A percentile compares a stretch with the other conserved stretches of the same genome.
These are phyloP conservation scores for Talaromyces albobiverticillius DNA, from an alignment of 2,329 filamentous ascomycete genomes.

Conservation along the genomic window DNA sequence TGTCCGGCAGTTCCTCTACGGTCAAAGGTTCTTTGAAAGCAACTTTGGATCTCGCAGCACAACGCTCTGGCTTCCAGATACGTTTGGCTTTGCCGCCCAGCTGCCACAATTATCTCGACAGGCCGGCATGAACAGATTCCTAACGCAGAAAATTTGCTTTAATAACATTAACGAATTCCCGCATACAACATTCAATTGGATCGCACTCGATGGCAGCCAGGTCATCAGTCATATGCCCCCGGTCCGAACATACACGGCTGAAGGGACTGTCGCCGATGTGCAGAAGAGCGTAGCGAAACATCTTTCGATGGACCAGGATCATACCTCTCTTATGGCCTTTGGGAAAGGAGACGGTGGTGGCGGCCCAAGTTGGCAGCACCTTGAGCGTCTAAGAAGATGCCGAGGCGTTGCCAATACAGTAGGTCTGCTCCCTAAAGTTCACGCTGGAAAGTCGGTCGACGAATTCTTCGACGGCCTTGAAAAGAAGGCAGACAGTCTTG, in stretches of 20 bases:
- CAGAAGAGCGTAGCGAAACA: conserved; percentile 85
- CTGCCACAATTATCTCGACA: conserved; percentile 89
- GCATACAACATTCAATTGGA: conserved; percentile 99
- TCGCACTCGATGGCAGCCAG: conserved; percentile 89
- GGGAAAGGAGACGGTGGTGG: conserved; percentile 96
- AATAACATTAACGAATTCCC: conserved; percentile 99
- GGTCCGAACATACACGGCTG: conserved; percentile 89
- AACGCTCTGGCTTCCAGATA: conserved; percentile 98
- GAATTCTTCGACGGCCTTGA: conserved; percentile 89
- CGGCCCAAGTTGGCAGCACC: conserved; percentile 86
- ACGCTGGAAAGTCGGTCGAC: conserved; percentile 85
- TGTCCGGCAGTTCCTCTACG: conserved; percentile 90
- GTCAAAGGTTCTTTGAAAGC: conserved; percentile 90
- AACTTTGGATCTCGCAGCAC: conserved; percentile 83
- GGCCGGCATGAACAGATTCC: conserved; percentile 91
- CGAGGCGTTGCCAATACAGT: conserved; percentile 87
- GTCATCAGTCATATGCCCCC: conserved; percentile 98
- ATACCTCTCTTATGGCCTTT: conserved; percentile 88
- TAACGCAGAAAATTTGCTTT: conserved; percentile 98
- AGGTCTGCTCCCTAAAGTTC: conserved; percentile 78
- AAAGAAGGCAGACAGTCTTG: conserved; percentile 69
- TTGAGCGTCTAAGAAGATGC: conserved; percentile 91
- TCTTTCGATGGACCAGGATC: conserved; percentile 92
- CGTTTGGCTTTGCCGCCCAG: conserved; percentile 95
- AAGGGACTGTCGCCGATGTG: conserved; percentile 92